A percentile compares a stretch with the other conserved stretches of the same genome.
Evolutionary conservation across 148 eudicot genomes (phyloP).

Genomic region (Vaccinium macrocarpon): DNA sequence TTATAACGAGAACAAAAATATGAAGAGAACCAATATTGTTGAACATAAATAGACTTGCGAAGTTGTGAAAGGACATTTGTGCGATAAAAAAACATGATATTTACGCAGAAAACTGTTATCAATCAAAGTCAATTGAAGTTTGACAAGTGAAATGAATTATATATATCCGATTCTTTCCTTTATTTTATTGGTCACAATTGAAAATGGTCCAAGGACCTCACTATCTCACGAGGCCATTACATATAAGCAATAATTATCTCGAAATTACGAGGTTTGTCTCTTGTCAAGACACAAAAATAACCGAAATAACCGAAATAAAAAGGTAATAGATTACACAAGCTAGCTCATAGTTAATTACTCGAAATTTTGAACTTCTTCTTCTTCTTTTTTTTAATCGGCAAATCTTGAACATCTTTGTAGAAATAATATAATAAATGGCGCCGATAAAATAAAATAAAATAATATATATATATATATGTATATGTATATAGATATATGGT

Average conservation of each 20-base stretch:
- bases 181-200: no score
- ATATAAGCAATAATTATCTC: not conserved
- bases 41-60: not conserved
- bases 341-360: no score
- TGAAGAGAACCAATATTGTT: not conserved
- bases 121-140: not conserved
- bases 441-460: no score
- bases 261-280: not conserved
- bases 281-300: not conserved
- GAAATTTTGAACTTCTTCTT: no score
- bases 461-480: no score
- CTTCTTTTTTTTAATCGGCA: no score
- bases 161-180: not conserved
- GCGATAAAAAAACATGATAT: not conserved
- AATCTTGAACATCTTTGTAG: no score
- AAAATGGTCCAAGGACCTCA: not conserved
- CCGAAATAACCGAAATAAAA: not conserved
- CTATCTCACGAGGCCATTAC: not conserved
- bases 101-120: not conserved
- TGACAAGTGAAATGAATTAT: not conserved
- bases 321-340: not conserved
- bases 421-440: no score
- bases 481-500: no score
- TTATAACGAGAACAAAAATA: not conserved
- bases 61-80: not conserved